Percentiles rank a stretch among this genome's conserved stretches.
Evolutionary conservation across 371 early-diverging fungal species (phyloP).

Genomic region (Mortierella sp.): DNA sequence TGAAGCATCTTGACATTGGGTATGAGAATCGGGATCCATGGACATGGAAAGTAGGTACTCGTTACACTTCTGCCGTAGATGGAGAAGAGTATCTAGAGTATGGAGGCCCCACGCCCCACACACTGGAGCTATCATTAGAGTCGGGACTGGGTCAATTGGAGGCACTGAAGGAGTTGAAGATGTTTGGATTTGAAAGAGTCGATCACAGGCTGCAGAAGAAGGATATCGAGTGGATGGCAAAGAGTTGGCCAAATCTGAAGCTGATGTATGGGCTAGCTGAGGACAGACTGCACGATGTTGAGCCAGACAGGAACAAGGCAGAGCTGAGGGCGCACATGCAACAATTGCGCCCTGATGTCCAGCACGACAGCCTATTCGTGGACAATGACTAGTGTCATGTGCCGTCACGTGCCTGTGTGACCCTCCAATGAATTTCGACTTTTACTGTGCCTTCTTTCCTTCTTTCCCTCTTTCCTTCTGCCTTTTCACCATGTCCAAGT

Average conservation of each 20-base stretch:
- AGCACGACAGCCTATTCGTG: too few species aligned
- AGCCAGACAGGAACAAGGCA: neutral
- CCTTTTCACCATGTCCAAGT: too few species aligned
- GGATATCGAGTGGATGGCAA: slow-evolving; percentile 9
- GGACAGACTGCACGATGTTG: neutral
- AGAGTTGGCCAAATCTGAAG: neutral
- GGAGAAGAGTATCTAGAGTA: neutral
- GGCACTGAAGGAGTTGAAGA: neutral
- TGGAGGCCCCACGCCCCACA: neutral
- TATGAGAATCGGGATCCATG: too few species aligned
- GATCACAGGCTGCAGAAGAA: neutral
- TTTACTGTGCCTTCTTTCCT: too few species aligned
- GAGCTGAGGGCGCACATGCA: neutral
- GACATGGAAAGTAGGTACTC: too few species aligned
- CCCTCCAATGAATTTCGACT: too few species aligned
- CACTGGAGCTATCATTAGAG: slow-evolving; percentile 5
- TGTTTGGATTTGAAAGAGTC: neutral
- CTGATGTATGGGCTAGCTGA: neutral
- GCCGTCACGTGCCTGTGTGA: too few species aligned
- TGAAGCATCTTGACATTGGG: too few species aligned
- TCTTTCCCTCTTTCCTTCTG: too few species aligned
- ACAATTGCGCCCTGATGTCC: neutral
- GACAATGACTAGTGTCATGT: too few species aligned
- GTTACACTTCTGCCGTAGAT: neutral
- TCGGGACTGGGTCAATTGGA: slow-evolving; percentile 2